These are phyloP conservation scores for Cladosporium sp. DNA, from an alignment of 2,329 filamentous ascomycete species.

Conservation along the genomic window DNA sequence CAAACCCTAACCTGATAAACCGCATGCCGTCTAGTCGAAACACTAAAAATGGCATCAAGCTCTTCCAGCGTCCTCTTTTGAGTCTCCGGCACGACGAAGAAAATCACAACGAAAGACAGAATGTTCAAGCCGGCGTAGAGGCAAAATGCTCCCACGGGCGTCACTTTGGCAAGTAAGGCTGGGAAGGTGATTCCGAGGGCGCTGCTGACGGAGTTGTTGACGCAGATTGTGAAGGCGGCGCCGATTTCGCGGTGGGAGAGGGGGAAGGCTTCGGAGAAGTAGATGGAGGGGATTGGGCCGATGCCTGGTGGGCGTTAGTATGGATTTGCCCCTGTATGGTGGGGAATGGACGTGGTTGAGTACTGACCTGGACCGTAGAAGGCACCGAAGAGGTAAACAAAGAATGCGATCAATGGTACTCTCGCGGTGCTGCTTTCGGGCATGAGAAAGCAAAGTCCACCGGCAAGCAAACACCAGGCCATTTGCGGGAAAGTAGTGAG, in stretches of 20 bases:
- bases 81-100: conserved; percentile 41
- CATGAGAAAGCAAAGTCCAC: conserved; percentile 34
- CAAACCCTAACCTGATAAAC: conserved; percentile 32
- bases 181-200: conserved; percentile 45
- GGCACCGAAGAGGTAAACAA: conserved; percentile 44
- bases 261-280: conserved; percentile 62
- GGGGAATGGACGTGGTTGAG: too few species aligned
- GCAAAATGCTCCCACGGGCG: conserved; percentile 45
- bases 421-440: conserved; percentile 25
- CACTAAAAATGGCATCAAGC: conserved; percentile 45
- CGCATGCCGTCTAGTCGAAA: conserved; percentile 39
- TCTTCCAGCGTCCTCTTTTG: conserved; percentile 44
- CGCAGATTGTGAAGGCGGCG: conserved; percentile 31
- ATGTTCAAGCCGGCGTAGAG: conserved; percentile 54
- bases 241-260: conserved; percentile 65
- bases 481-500: conserved; percentile 43
- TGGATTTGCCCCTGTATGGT: conserved; percentile 5
- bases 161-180: conserved; percentile 42
- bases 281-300: conserved; percentile 33
- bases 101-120: conserved; percentile 45
- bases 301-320: conserved; percentile 27
- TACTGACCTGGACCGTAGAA: conserved; percentile 41
- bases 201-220: conserved; percentile 62
- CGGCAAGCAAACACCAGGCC: conserved; percentile 45
- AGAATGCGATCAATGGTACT: conserved; percentile 30